Evolutionary conservation across 2,329 filamentous ascomycete genomes (phyloP), one percentile per base, ranked within the genome.

Genomic region (Colletotrichum plurivorum): DNA sequence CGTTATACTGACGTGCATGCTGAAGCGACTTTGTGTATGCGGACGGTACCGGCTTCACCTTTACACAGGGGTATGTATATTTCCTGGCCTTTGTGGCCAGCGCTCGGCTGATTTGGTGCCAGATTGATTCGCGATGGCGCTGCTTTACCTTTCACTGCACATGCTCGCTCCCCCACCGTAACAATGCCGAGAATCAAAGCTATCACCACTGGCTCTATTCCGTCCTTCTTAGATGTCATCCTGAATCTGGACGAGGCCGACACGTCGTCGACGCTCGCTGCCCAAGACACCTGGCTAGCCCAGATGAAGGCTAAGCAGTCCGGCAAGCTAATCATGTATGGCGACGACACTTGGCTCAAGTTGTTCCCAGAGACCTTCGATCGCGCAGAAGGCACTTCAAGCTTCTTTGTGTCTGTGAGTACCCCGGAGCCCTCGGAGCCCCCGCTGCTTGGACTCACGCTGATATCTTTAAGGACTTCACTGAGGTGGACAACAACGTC

Each of bases 151-250:
- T 99, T 97, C 78, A 99, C 96, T 39, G 95, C 95, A 41, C 93
- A 97, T 86, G 96, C 96, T 18, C 93, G 94, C n/a, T 94, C 97
- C 59, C 96, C 96, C 2, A 99, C 96, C 8, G 95, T 99, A 71
- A 99, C 96, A 18, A 98, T 99, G 96, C 96, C 96, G 49, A 91
- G 95, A 71, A 91, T 99, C 75, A 99, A 99, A 83, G 94, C 96
- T 56, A 94, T 99, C 72, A 99, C 96, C 1, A 98, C 96, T 1
- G 96, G 96, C 70, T 98, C 95, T 2, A 96, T 97, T n/a, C 96
- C 96, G 3, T 98, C 95, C 2, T 99, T 99, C 79, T 89, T 98
- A 69, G 96, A 99, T 79, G 92, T 98, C 16, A 97, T 99, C 71
- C 87, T 99, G 68, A 99, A 98, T 77, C 94, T 99, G 78, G 94